phyloP scores from a whole-genome alignment of 1,139 yeast genomes.

The Groenewaldozyma auringiensis region DNA sequence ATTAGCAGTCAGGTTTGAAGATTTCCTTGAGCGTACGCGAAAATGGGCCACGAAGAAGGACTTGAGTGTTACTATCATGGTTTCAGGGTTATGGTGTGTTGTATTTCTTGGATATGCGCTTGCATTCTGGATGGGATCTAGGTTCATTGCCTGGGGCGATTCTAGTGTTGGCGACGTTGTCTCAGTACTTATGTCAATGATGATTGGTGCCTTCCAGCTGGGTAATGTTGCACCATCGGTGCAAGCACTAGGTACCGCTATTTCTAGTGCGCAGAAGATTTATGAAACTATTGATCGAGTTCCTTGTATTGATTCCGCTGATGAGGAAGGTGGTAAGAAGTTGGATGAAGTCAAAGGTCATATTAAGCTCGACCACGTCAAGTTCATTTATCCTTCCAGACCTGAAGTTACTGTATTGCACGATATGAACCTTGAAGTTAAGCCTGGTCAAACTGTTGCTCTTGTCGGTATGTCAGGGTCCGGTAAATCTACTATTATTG shows the following conservation, averaged over 20 bases:
- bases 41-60: conserved; percentile 27
- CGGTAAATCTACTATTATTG: conserved; percentile 81
- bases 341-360: conserved; percentile 36
- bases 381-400: conserved; percentile 80
- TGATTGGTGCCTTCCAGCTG: conserved; percentile 38
- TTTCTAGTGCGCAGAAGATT: conserved; percentile 36
- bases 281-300: conserved; percentile 38
- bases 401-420: conserved; percentile 65
- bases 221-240: conserved; percentile 37
- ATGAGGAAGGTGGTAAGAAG: conserved; percentile 27
- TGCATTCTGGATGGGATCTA: conserved; percentile 40
- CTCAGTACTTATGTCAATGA: conserved; percentile 34
- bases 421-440: conserved; percentile 51
- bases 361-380: conserved; percentile 56
- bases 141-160: conserved; percentile 31
- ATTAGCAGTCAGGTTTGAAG: conserved; percentile 30
- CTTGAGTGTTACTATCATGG: conserved; percentile 31
- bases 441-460: conserved; percentile 74
- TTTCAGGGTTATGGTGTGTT: conserved; percentile 31
- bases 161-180: conserved; percentile 29
- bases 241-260: conserved; percentile 34
- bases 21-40: conserved; percentile 25
- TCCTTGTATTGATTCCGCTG: conserved; percentile 31
- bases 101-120: conserved; percentile 34
- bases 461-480: conserved; percentile 90